Evolutionary conservation across 176 grass and related monocot genomes (phyloP).

Genomic region (Juncus effusus): DNA sequence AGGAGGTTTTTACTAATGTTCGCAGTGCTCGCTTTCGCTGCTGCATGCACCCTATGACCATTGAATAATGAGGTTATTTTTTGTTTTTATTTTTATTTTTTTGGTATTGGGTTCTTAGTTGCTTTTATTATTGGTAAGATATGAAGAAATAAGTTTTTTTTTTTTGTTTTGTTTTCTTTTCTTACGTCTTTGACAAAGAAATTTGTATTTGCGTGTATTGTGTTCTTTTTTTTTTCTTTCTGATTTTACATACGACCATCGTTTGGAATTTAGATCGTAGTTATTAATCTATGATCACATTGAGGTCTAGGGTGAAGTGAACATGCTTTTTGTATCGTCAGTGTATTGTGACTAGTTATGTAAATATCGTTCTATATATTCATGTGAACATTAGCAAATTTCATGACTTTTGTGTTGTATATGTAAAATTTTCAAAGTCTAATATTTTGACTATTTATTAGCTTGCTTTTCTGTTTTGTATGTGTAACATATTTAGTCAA

Average conservation of each 20-base stretch:
- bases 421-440: background rate
- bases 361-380: constrained; percentile 16
- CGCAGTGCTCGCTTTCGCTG: constrained; percentile 75
- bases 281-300: too few relatives aligned
- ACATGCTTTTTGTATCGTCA: too few relatives aligned
- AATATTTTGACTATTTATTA: background rate
- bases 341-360: constrained; percentile 22
- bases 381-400: constrained; percentile 1
- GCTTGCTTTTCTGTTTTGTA: background rate
- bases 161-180: background rate
- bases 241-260: background rate
- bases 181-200: background rate
- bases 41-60: constrained; percentile 68
- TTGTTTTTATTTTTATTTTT: background rate
- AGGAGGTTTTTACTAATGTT: constrained; percentile 47
- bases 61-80: constrained; percentile 30
- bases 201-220: constrained; percentile 20
- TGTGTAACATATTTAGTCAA: background rate
- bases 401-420: constrained; percentile 14
- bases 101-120: constrained; percentile 7
- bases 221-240: background rate
- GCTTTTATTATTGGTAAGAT: constrained; percentile 9
- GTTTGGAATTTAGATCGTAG: too few relatives aligned
- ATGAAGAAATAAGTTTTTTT: constrained; percentile 14
- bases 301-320: too few relatives aligned